phyloP scores from a whole-genome alignment of 2,329 filamentous ascomycete genomes.

The Rachicladosporium sp. region DNA sequence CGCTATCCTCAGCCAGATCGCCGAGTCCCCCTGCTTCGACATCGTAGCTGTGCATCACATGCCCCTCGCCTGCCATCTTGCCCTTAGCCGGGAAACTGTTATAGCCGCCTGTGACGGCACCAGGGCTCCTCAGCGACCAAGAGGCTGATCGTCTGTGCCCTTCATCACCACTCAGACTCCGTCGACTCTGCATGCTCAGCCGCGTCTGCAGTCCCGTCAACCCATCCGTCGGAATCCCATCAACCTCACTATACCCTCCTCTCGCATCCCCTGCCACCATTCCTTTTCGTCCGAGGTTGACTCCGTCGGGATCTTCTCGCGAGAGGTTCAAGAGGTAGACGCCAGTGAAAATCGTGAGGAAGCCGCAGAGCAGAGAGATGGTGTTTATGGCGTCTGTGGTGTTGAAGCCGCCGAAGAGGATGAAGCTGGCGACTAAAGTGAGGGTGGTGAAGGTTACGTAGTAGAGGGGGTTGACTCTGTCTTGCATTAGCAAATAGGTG shows the following conservation, averaged over 20 bases:
- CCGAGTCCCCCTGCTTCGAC: constrained; percentile 60
- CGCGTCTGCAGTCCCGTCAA: constrained; percentile 82
- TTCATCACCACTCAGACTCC: constrained; percentile 43
- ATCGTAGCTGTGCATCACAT: constrained; percentile 80
- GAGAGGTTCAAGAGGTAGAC: constrained; percentile 97
- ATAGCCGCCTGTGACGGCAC: constrained; percentile 30
- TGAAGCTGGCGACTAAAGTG: constrained; percentile 87
- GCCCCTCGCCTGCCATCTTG: constrained; percentile 22
- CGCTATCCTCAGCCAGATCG: constrained; percentile 67
- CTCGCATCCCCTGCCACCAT: constrained; percentile 35
- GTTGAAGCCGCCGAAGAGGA: constrained; percentile 92
- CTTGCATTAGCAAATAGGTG: background rate
- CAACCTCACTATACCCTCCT: constrained; percentile 38
- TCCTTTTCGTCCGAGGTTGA: constrained; percentile 42
- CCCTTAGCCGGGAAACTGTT: constrained; percentile 23
- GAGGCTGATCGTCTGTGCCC: constrained; percentile 46
- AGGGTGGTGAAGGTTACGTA: constrained; percentile 96
- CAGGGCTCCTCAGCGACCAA: constrained; percentile 28
- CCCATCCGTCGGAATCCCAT: constrained; percentile 82
- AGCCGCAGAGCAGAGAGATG: constrained; percentile 81
- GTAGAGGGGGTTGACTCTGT: constrained; percentile 85
- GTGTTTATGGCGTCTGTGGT: constrained; percentile 86
- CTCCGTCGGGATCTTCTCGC: constrained; percentile 75
- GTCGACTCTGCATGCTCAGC: constrained; percentile 79
- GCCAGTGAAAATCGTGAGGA: constrained; percentile 87